Conservation (phyloP, 257 asterid species). For the Cruciata laevipes region DNA sequence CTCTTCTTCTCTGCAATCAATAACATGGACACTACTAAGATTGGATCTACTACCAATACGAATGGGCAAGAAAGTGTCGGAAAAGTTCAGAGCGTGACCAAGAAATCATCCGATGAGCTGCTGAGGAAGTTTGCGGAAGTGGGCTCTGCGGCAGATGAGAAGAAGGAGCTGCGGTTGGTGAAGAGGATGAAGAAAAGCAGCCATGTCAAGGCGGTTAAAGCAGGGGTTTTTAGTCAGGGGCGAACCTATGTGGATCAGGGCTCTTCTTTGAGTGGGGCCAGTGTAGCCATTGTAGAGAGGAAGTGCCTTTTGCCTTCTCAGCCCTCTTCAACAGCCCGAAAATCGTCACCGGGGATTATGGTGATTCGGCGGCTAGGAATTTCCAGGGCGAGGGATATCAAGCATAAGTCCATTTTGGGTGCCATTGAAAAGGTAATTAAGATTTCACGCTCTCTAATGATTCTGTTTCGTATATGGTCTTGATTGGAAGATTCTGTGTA, state of each 20-base stretch:
- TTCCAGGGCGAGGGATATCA: constrained; percentile 48
- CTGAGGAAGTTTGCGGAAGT: constrained; percentile 73
- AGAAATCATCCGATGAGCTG: constrained; percentile 72
- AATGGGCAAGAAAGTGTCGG: constrained; percentile 23
- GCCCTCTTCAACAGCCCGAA: constrained; percentile 19
- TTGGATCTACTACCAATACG: constrained; percentile 10
- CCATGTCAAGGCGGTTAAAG: neutral
- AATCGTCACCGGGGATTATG: constrained; percentile 21
- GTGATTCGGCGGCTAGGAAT: constrained; percentile 42
- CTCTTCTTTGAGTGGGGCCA: constrained; percentile 10
- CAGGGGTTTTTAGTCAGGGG: constrained; percentile 4
- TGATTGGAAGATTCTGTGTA: neutral
- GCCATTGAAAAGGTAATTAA: constrained; percentile 52
- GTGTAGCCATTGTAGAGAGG: constrained; percentile 30
- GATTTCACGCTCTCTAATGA: neutral
- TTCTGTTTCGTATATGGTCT: neutral
- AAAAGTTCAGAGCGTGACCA: constrained; percentile 62
- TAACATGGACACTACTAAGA: constrained; percentile 13
- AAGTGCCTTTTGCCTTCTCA: constrained; percentile 48
- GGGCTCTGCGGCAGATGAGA: constrained; percentile 35
- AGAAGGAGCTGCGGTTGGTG: constrained; percentile 40
- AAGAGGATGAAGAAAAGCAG: constrained; percentile 36
- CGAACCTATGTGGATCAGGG: constrained; percentile 21
- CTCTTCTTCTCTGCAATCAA: constrained; percentile 1
- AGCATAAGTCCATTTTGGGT: constrained; percentile 47